Percentiles rank a stretch among this genome's conserved stretches.
phyloP scores from a whole-genome alignment of 2,329 filamentous ascomycete genomes.

The Domatiomyces globalis region DNA sequence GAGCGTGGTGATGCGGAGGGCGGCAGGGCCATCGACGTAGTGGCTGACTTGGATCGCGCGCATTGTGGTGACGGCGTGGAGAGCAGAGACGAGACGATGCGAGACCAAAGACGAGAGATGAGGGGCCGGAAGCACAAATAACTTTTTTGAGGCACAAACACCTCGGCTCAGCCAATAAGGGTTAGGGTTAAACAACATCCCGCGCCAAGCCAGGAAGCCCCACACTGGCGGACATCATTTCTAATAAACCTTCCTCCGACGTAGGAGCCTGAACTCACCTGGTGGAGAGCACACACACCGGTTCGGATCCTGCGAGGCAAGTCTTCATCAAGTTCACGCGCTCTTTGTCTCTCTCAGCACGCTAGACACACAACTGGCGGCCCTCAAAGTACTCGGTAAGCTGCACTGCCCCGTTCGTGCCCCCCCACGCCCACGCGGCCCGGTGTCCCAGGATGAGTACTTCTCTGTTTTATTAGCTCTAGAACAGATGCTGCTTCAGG shows the following conservation, averaged over 20 bases:
- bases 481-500: constrained; percentile 56
- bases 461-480: constrained; percentile 51
- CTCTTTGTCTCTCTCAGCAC: not conserved
- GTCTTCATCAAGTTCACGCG: not conserved
- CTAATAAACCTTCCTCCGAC: not conserved
- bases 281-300: too few species aligned
- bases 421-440: not conserved
- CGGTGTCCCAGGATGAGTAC: not conserved
- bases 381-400: not conserved
- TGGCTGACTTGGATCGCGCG: constrained; percentile 17
- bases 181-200: not conserved
- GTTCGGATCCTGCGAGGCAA: too few species aligned
- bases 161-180: not conserved
- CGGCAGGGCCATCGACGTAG: constrained; percentile 51
- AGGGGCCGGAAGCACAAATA: not conserved
- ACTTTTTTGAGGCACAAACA: not conserved
- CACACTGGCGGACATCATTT: not conserved
- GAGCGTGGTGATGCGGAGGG: constrained; percentile 61
- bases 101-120: not conserved
- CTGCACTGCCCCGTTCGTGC: not conserved
- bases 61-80: constrained; percentile 6
- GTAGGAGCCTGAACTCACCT: not conserved
- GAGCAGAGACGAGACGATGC: not conserved
- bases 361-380: not conserved
- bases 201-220: too few species aligned